Base-by-base conservation (phyloP, 2,329 filamentous ascomycete genomes). In the Corinectria fuckeliana region DNA sequence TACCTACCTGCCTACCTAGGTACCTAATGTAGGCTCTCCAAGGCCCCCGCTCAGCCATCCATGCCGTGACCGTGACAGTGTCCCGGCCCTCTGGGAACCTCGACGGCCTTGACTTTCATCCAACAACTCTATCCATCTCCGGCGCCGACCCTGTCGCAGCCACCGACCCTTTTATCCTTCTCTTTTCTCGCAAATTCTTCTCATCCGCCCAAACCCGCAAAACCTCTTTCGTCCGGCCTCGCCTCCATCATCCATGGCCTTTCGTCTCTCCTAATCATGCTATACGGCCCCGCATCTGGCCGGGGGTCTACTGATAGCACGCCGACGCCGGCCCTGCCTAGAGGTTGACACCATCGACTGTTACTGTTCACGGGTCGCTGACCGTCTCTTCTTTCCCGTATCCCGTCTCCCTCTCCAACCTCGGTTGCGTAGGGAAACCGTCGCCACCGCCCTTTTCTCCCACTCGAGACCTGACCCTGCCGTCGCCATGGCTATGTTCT, bases 401-500 rank as follows among this genome's bases (percentile, higher is more conserved):
- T 41, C 28, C 56, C 44, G 23, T 42, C n/a, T 49, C 50, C 28
- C 59, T 44, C 16, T 30, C 48, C 25, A 32, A 16, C 21, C 21
- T 39, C 39, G 58, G 65, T 56, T 63, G 64, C 55, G 58, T n/a
- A 59, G 50, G 66, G 58, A 56, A 65, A 56, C 60, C 65, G 63
- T 63, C 59, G 53, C 56, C 53, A 65, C 56, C 41, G 10, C 50
- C 10, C 18, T 11, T 54, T 6, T 44, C 34, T 47, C 54, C 48
- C 53, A 61, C 41, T 47, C 58, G 51, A 61, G 44, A 55, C 34
- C 49, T 44, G 36, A 16, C 25, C 30, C 55, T 44, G 38, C 64
- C 61, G 50, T 61, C 74, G 75, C 61, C 75, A 93, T 93, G 91
- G 87, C 89, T 53, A 88, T 85, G 73, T 88, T 91, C 74, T 85